Base-by-base conservation (phyloP, 2,329 filamentous ascomycete species). In the Neonectria ditissima region DNA sequence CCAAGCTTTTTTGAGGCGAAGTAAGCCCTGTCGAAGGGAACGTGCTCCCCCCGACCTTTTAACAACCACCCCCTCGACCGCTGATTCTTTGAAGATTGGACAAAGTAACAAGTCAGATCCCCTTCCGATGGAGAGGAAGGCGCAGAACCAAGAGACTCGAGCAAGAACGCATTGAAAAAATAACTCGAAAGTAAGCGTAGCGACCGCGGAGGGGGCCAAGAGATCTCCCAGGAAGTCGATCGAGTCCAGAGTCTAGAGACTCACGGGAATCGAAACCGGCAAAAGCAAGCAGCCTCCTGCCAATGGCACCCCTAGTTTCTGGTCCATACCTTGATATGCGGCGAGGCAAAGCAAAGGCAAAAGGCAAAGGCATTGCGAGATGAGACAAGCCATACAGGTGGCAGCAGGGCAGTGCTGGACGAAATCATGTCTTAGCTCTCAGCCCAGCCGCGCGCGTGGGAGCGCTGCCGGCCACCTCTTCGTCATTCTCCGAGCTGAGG, bases 1-100 rank as follows among this genome's bases (percentile, higher is more conserved):
- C 60, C 60, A 62, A 58, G 60, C 54, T 58, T 62, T 58, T 41
- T 41, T 11, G 60, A 45, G 55, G 60, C 60, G 41, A 45, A 41
- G 53, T 41, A 39, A 62, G 54, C 48, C 53, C 28, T 52, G 28
- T 20, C 26, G 32, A 26, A 34, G 34, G 24, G 58, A 37, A 26
- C 47, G 37, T 52, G 18, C 55, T 45, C 26, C 32, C 48, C 39
- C 56, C 48, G n/a, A 22, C 16, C 48, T 48, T 18, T 28, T 14
- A 45, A 6, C 24, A 26, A 26, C 24, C 48, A 26, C 52, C 41
- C 37, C 37, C 16, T 18, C 14, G 34, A n/a, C 16, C 37, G 8
- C 7, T 7, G 37, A 18, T 41, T 41, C 37, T 41, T 41, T 41
- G 37, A 41, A 41, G 30, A 20, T 37, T n/a, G 39, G 13, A 32